phyloP scores from a whole-genome alignment of 2,329 filamentous ascomycete genomes.

The Fusarium drepaniforme region DNA sequence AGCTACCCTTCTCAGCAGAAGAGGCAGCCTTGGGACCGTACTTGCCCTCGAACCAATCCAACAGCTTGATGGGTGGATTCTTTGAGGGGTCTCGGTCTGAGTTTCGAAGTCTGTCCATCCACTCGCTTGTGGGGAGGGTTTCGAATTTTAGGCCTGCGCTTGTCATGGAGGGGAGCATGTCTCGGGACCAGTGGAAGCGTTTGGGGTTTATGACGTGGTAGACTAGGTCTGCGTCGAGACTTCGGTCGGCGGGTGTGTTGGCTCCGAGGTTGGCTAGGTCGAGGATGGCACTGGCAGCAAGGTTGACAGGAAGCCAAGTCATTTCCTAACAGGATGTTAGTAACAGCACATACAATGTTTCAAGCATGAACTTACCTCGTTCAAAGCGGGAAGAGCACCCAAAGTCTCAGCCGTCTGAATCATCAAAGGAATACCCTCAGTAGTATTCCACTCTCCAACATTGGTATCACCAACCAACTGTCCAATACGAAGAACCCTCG shows the following conservation, averaged over 20 bases:
- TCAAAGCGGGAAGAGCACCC: slow-evolving; percentile 59
- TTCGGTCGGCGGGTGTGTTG: background rate
- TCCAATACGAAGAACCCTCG: slow-evolving; percentile 59
- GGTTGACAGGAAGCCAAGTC: slow-evolving; percentile 38
- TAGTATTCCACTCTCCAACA: slow-evolving; percentile 63
- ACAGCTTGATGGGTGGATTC: slow-evolving; percentile 65
- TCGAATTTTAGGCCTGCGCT: slow-evolving; percentile 59
- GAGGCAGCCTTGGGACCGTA: slow-evolving; percentile 35
- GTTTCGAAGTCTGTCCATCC: slow-evolving; percentile 57
- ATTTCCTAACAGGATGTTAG: slow-evolving; percentile 31
- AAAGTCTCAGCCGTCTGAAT: slow-evolving; percentile 60
- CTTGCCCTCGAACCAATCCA: slow-evolving; percentile 61
- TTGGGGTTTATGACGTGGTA: slow-evolving; percentile 39
- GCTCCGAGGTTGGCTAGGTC: slow-evolving; percentile 22
- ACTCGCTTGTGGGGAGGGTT: slow-evolving; percentile 56
- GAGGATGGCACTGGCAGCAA: slow-evolving; percentile 27
- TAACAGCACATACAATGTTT: too few relatives aligned
- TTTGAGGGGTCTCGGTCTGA: slow-evolving; percentile 57
- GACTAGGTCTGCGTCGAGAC: slow-evolving; percentile 20
- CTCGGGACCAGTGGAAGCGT: slow-evolving; percentile 60
- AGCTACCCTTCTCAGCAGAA: slow-evolving; percentile 8
- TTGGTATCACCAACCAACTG: slow-evolving; percentile 63
- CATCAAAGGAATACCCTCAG: slow-evolving; percentile 66
- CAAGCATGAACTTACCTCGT: slow-evolving; percentile 46
- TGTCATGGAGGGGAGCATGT: slow-evolving; percentile 62